Evolutionary conservation across 768 basidiomycete species (phyloP).

Genomic region (Kwoniella pini): DNA sequence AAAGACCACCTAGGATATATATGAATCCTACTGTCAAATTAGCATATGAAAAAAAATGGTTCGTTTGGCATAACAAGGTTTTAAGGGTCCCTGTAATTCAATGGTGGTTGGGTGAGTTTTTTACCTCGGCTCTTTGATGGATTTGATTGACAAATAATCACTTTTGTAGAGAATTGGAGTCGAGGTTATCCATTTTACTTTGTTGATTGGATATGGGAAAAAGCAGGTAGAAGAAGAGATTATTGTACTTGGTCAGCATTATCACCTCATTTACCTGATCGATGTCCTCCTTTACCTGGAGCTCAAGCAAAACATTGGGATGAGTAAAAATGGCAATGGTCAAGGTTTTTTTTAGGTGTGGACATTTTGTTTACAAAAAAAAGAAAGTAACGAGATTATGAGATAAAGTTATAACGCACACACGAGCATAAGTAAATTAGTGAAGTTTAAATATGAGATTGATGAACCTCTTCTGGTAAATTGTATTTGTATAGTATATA

Average conservation of each 20-base stretch:
- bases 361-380: no score
- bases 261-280: slow-evolving; percentile 14
- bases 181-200: slow-evolving; percentile 23
- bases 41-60: slow-evolving; percentile 34
- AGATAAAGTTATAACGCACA: no score
- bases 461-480: no score
- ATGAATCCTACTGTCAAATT: slow-evolving; percentile 35
- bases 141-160: background rate
- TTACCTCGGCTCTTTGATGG: background rate
- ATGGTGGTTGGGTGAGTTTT: slow-evolving; percentile 33
- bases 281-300: slow-evolving; percentile 31
- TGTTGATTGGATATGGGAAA: slow-evolving; percentile 38
- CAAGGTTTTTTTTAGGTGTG: background rate
- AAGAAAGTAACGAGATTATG: no score
- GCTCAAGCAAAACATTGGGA: slow-evolving; percentile 20
- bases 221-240: slow-evolving; percentile 23
- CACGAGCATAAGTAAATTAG: no score
- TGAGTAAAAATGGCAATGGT: no score
- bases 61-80: slow-evolving; percentile 29
- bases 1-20: slow-evolving; percentile 22
- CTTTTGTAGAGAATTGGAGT: slow-evolving; percentile 23
- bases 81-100: slow-evolving; percentile 24
- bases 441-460: no score
- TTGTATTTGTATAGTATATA: no score
- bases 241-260: slow-evolving; percentile 36